Evolutionary conservation across 2,329 filamentous ascomycete species (phyloP).

Genomic region (Neofusicoccum sp.): DNA sequence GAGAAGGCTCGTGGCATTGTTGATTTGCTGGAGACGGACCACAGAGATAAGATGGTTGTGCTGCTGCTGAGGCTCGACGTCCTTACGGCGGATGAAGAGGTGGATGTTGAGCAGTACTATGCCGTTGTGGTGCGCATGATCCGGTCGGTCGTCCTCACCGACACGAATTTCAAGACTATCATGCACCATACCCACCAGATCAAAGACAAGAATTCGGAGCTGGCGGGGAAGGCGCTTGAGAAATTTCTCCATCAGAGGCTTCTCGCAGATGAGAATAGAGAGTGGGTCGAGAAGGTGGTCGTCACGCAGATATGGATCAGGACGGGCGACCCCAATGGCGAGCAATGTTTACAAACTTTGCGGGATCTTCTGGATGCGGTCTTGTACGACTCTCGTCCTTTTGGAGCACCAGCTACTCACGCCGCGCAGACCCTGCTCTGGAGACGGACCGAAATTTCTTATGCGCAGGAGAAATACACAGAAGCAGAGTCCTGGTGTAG

Average conservation of each 20-base stretch:
- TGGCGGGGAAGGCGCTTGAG: slow-evolving; percentile 58
- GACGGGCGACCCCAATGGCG: slow-evolving; percentile 39
- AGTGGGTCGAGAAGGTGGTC: slow-evolving; percentile 70
- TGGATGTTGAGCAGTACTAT: slow-evolving; percentile 45
- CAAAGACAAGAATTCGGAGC: slow-evolving; percentile 36
- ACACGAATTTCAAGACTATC: slow-evolving; percentile 66
- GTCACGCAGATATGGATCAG: slow-evolving; percentile 70
- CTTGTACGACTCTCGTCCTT: slow-evolving; percentile 27
- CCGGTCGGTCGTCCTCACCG: slow-evolving; percentile 60
- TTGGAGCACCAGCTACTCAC: slow-evolving; percentile 65
- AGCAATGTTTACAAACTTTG: slow-evolving; percentile 29
- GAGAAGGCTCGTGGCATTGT: slow-evolving; percentile 61
- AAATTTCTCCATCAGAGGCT: slow-evolving; percentile 65
- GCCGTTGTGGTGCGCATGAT: slow-evolving; percentile 55
- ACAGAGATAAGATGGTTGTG: slow-evolving; percentile 67
- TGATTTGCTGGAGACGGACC: slow-evolving; percentile 62
- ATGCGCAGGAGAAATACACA: slow-evolving; percentile 55
- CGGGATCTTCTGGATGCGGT: not conserved
- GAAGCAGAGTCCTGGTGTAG: slow-evolving; percentile 71
- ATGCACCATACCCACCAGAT: slow-evolving; percentile 70
- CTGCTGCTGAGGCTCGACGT: slow-evolving; percentile 70
- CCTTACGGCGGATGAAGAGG: slow-evolving; percentile 49
- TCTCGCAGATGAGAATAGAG: slow-evolving; percentile 49
- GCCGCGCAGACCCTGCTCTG: slow-evolving; percentile 75
- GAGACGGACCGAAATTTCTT: slow-evolving; percentile 70